phyloP scores from a whole-genome alignment of 2,329 filamentous ascomycete genomes.

The Pseudovirgaria hyperparasitica region DNA sequence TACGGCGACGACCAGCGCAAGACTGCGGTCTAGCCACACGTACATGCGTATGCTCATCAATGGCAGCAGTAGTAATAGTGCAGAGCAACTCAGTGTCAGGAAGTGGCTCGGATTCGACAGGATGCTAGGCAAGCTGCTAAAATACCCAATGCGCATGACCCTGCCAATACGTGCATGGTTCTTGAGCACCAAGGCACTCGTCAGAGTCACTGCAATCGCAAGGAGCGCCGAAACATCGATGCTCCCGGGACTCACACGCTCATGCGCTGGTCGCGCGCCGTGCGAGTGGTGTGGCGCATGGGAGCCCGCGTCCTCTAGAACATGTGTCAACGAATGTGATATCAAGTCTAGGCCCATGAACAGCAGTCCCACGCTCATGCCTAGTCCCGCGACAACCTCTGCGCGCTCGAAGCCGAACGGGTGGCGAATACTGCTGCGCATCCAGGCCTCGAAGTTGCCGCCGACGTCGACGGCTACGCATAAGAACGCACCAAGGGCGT shows the following conservation, averaged over 20 bases:
- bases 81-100: slow-evolving; percentile 77
- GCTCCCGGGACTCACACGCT: slow-evolving; percentile 57
- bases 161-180: slow-evolving; percentile 90
- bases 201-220: slow-evolving; percentile 68
- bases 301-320: slow-evolving; percentile 60
- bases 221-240: slow-evolving; percentile 72
- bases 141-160: slow-evolving; percentile 75
- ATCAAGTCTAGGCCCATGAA: slow-evolving; percentile 96
- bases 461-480: slow-evolving; percentile 89
- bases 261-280: slow-evolving; percentile 36
- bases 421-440: slow-evolving; percentile 79
- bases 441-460: slow-evolving; percentile 96
- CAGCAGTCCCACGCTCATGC: slow-evolving; percentile 89
- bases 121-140: slow-evolving; percentile 71
- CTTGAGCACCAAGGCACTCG: slow-evolving; percentile 75
- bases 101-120: slow-evolving; percentile 93
- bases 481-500: slow-evolving; percentile 80
- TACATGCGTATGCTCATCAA: slow-evolving; percentile 72
- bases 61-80: slow-evolving; percentile 67
- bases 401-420: slow-evolving; percentile 85
- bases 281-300: slow-evolving; percentile 65
- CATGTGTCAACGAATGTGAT: slow-evolving; percentile 84
- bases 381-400: slow-evolving; percentile 90
- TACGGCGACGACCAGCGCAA: slow-evolving; percentile 70
- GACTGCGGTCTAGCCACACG: slow-evolving; percentile 67